Percentiles rank a stretch among this genome's conserved stretches.
These are phyloP conservation scores for Mortierella sp. DNA, from an alignment of 371 early-diverging fungal genomes.

Conservation along the genomic window DNA sequence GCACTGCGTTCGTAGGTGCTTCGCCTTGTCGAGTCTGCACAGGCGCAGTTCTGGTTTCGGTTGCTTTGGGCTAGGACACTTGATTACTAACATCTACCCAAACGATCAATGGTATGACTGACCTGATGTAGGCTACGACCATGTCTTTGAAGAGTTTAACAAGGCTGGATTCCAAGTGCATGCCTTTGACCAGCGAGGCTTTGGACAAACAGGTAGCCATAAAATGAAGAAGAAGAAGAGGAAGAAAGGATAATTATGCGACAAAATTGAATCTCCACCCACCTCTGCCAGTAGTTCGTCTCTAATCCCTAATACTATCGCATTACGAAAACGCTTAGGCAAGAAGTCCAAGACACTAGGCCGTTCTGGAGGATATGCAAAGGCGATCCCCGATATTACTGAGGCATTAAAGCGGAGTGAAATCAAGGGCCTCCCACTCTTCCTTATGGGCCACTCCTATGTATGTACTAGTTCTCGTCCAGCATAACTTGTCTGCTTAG, in stretches of 20 bases:
- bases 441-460: slow-evolving; percentile 75
- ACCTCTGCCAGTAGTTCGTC: not conserved
- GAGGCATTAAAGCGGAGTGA: slow-evolving; percentile 58
- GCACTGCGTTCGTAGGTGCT: slow-evolving; percentile 64
- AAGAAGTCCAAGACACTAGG: slow-evolving; percentile 61
- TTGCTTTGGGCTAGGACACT: too few relatives aligned
- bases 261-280: not conserved
- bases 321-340: slow-evolving; percentile 31
- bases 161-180: slow-evolving; percentile 64
- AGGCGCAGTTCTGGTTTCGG: too few relatives aligned
- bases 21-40: too few relatives aligned
- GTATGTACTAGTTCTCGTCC: slow-evolving; percentile 33
- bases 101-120: too few relatives aligned
- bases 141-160: slow-evolving; percentile 62
- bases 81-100: too few relatives aligned
- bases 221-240: not conserved
- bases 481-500: too few relatives aligned
- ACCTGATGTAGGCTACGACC: slow-evolving; percentile 54
- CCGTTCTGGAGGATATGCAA: slow-evolving; percentile 61
- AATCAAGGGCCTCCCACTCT: slow-evolving; percentile 58
- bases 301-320: not conserved
- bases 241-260: not conserved
- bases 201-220: slow-evolving; percentile 64
- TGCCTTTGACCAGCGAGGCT: slow-evolving; percentile 75
- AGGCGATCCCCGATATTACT: slow-evolving; percentile 63